These are phyloP conservation scores for Lepiota brunneoincarnata DNA, from an alignment of 768 basidiomycete species.

Conservation along the genomic window DNA sequence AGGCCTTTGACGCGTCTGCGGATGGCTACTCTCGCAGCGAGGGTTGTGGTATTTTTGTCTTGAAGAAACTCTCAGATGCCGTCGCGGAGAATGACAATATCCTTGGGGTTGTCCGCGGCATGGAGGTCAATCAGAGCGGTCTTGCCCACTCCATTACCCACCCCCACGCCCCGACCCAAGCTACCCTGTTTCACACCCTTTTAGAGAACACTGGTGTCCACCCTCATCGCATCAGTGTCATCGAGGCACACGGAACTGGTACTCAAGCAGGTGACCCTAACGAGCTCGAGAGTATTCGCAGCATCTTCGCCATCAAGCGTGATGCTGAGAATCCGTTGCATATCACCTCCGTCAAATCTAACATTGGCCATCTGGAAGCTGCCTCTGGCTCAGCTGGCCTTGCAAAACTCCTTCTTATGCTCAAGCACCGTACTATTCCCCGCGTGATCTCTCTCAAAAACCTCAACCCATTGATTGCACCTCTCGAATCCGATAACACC, in stretches of 20 bases:
- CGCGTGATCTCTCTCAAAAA: constrained; percentile 54
- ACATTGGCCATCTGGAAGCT: constrained; percentile 74
- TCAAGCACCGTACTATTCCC: constrained; percentile 55
- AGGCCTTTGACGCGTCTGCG: constrained; percentile 67
- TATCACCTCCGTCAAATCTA: constrained; percentile 72
- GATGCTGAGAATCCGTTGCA: constrained; percentile 54
- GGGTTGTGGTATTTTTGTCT: constrained; percentile 68
- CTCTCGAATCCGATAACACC: constrained; percentile 45
- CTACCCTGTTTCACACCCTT: constrained; percentile 47
- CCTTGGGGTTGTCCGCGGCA: constrained; percentile 63
- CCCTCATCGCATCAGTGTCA: constrained; percentile 50
- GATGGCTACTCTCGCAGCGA: constrained; percentile 75
- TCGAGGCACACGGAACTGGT: constrained; percentile 78
- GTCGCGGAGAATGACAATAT: constrained; percentile 64
- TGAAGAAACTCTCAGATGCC: constrained; percentile 74
- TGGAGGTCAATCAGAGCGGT: constrained; percentile 74
- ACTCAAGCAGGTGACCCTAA: constrained; percentile 70
- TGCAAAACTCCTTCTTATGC: constrained; percentile 71
- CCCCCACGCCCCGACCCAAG: constrained; percentile 64
- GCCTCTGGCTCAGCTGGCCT: constrained; percentile 74
- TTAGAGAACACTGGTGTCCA: constrained; percentile 44
- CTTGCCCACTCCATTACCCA: constrained; percentile 67
- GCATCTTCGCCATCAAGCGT: constrained; percentile 40
- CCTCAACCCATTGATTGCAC: constrained; percentile 55
- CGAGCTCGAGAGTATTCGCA: constrained; percentile 64